Evolutionary conservation across 768 basidiomycete genomes (phyloP).

Genomic region (Tricholoma flavovirens): DNA sequence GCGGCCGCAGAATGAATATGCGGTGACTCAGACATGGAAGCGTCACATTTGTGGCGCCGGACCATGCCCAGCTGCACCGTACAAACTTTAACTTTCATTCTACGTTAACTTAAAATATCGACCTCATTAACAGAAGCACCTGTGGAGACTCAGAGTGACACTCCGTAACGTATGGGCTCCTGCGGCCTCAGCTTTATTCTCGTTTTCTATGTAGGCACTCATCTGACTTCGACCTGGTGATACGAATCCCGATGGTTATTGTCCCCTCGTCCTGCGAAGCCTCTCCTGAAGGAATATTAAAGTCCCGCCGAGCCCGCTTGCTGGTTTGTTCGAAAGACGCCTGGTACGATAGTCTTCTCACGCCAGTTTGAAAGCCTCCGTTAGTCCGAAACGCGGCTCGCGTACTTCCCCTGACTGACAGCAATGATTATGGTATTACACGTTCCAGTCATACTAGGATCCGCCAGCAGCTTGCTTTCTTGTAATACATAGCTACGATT

Average conservation of each 20-base stretch:
- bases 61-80: background rate
- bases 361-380: background rate
- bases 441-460: background rate
- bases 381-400: background rate
- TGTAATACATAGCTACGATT: too few species aligned
- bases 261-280: too few species aligned
- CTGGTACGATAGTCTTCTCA: background rate
- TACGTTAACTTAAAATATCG: background rate
- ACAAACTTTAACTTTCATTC: background rate
- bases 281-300: background rate
- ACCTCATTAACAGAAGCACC: background rate
- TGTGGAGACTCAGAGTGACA: background rate
- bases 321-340: constrained; percentile 3
- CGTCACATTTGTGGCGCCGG: background rate
- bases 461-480: background rate
- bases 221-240: too few species aligned
- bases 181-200: background rate
- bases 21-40: background rate
- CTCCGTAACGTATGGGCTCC: background rate
- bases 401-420: background rate
- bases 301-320: background rate
- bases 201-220: too few species aligned
- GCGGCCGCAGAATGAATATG: too few species aligned
- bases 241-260: too few species aligned
- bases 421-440: constrained; percentile 6